Percentiles rank a stretch among this genome's conserved stretches.
Conservation (phyloP, 1,139 yeast genomes). For the Candida tropicalis region DNA sequence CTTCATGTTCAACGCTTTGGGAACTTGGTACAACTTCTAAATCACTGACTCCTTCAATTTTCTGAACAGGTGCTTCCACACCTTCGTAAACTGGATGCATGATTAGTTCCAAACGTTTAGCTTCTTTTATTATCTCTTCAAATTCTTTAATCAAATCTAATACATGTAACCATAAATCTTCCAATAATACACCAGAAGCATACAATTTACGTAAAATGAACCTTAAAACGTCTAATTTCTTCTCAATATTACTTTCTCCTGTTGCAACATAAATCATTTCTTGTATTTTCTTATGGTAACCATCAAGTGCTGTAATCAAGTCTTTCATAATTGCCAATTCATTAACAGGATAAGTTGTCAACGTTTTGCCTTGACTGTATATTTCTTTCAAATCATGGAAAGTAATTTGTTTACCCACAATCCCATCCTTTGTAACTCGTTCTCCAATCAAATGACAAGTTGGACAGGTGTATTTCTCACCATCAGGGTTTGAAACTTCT, state of each 20-base stretch:
- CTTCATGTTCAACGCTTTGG: no score
- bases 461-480: slow-evolving; percentile 62
- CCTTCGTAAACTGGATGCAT: neutral
- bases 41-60: no score
- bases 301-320: slow-evolving; percentile 17
- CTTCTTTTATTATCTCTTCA: slow-evolving; percentile 9
- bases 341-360: slow-evolving; percentile 42
- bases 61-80: neutral
- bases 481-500: slow-evolving; percentile 30
- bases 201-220: slow-evolving; percentile 37
- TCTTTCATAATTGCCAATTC: slow-evolving; percentile 35
- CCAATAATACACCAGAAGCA: slow-evolving; percentile 34
- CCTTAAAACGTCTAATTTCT: slow-evolving; percentile 28
- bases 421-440: slow-evolving; percentile 21
- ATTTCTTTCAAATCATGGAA: slow-evolving; percentile 21
- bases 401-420: slow-evolving; percentile 24
- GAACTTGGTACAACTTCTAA: no score
- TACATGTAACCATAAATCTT: slow-evolving; percentile 24
- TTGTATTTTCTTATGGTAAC: slow-evolving; percentile 16
- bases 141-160: slow-evolving; percentile 22
- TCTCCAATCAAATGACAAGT: slow-evolving; percentile 50
- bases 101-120: neutral
- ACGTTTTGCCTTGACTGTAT: slow-evolving; percentile 30
- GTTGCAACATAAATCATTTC: slow-evolving; percentile 20
- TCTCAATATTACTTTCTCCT: slow-evolving; percentile 12